phyloP scores from a whole-genome alignment of 441 rosid genomes.

The Jatropha multifida region DNA sequence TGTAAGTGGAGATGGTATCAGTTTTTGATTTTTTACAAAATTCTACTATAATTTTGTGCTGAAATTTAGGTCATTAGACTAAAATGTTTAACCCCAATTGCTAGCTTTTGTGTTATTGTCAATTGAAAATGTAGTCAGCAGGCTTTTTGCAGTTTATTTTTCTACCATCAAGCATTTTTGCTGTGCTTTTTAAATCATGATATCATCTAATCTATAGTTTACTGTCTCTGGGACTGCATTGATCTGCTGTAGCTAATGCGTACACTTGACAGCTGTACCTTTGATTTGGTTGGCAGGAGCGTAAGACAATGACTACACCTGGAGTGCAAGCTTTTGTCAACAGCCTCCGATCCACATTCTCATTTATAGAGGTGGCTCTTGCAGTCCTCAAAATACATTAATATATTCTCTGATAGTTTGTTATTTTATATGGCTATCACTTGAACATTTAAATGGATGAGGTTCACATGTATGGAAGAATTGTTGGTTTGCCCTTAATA shows the following conservation, averaged over 20 bases:
- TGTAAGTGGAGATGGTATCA: neutral
- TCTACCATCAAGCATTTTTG: neutral
- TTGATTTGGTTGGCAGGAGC: conserved; percentile 59
- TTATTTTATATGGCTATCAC: neutral
- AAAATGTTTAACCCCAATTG: neutral
- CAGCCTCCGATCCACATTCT: conserved; percentile 69
- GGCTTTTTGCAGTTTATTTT: neutral
- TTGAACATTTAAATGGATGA: neutral
- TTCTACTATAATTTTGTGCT: neutral
- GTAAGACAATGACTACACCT: conserved; percentile 66
- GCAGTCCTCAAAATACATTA: neutral
- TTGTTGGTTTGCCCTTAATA: neutral
- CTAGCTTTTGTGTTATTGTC: neutral
- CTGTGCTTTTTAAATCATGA: conserved; percentile 2
- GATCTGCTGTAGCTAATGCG: conserved; percentile 1
- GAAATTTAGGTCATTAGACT: neutral
- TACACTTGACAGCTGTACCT: conserved; percentile 22
- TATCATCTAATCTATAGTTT: neutral
- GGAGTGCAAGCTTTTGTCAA: conserved; percentile 72
- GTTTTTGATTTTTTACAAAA: neutral
- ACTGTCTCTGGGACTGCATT: neutral
- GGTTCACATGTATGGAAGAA: neutral
- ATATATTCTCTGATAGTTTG: neutral
- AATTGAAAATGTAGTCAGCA: neutral
- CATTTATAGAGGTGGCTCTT: conserved; percentile 60